Evolutionary conservation across 2,329 filamentous ascomycete species (phyloP).

Genomic region (Colletotrichum orchidophilum): DNA sequence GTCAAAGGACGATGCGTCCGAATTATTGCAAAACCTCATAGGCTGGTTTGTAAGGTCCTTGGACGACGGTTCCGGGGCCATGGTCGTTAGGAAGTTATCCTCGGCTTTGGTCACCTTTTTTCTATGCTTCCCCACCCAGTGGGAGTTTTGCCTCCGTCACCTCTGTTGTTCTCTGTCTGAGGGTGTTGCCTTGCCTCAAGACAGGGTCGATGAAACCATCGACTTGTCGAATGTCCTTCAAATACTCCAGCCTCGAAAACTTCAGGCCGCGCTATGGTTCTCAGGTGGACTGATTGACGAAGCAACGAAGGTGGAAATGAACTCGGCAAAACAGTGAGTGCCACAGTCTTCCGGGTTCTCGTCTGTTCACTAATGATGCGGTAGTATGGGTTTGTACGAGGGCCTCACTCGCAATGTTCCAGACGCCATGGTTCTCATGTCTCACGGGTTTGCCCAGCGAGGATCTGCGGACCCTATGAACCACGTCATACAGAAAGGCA

Average conservation of each 20-base stretch:
- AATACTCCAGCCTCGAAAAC: conserved; percentile 54
- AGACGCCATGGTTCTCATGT: conserved; percentile 53
- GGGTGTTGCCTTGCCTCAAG: conserved; percentile 36
- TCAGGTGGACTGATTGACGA: conserved; percentile 71
- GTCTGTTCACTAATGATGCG: neutral
- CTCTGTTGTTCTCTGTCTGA: conserved; percentile 55
- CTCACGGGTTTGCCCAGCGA: conserved; percentile 43
- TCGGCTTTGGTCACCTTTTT: conserved; percentile 82
- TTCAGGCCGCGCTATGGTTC: conserved; percentile 73
- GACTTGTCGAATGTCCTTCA: conserved; percentile 58
- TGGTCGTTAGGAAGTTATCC: conserved; percentile 79
- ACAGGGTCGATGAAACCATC: conserved; percentile 41
- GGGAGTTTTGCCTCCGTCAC: conserved; percentile 73
- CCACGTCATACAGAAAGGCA: conserved; percentile 58
- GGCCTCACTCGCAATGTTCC: conserved; percentile 50
- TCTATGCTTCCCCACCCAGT: conserved; percentile 73
- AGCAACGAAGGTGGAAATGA: conserved; percentile 72
- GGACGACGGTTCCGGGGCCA: conserved; percentile 58
- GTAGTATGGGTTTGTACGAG: conserved; percentile 50
- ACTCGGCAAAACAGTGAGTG: conserved; percentile 64
- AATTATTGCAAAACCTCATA: conserved; percentile 69
- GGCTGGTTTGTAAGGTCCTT: conserved; percentile 69
- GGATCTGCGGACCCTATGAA: conserved; percentile 37
- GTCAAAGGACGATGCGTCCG: conserved; percentile 64
- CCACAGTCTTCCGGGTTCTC: neutral